Conservation (phyloP, 1,284 basidiomycete genomes). For the Sporisorium exsertum region DNA sequence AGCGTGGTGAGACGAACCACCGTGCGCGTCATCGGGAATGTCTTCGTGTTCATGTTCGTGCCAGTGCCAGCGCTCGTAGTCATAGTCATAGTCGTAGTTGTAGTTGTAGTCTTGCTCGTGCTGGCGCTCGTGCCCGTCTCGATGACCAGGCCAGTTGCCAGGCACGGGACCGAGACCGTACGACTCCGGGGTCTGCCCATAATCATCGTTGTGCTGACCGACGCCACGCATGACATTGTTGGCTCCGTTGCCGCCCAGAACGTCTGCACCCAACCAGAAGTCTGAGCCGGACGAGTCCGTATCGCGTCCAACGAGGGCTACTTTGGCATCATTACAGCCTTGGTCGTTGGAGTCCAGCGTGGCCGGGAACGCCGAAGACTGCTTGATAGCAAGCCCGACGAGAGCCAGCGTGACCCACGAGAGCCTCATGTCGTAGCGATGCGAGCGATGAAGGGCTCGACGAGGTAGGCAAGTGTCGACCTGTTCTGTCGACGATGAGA, state of each 20-base stretch:
- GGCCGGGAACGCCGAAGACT: slow-evolving; percentile 17
- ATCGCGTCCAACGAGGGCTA: neutral
- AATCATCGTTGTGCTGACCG: neutral
- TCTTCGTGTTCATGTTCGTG: neutral
- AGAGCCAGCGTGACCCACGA: slow-evolving; percentile 19
- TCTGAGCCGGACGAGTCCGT: slow-evolving; percentile 1
- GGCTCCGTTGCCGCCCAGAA: slow-evolving; percentile 2
- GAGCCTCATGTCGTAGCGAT: slow-evolving; percentile 19
- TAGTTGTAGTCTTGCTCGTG: neutral
- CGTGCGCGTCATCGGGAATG: neutral
- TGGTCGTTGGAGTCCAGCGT: neutral
- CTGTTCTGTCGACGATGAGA: neutral
- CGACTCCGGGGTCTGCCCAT: slow-evolving; percentile 1
- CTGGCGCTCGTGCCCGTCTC: neutral
- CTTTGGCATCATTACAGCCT: neutral
- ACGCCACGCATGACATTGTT: slow-evolving; percentile 4
- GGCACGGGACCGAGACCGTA: slow-evolving; percentile 21
- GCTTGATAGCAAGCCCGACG: slow-evolving; percentile 7
- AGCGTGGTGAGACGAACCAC: neutral
- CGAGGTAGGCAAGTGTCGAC: neutral
- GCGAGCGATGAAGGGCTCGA: neutral
- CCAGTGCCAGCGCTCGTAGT: neutral
- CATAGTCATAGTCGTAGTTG: neutral
- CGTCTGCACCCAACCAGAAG: slow-evolving; percentile 10
- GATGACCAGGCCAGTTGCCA: slow-evolving; percentile 20